Evolutionary conservation across 176 grass and related monocot species (phyloP), one percentile per base, ranked within the genome.

Genomic region (Thalia dealbata): DNA sequence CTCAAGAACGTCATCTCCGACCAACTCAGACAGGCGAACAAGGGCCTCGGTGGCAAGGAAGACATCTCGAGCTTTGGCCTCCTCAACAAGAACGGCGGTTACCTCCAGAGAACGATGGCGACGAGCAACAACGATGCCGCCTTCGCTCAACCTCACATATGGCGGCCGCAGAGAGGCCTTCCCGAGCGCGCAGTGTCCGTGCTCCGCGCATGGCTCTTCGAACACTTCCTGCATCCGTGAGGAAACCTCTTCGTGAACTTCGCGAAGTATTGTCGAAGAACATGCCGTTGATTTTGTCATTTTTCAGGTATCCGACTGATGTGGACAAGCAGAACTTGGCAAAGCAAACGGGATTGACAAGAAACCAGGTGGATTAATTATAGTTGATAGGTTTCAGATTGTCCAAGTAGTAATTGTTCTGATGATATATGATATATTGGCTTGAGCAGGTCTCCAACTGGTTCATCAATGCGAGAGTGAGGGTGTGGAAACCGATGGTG

Each of bases 381-480:
- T 14, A 42, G 14, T 16, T 28, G 8, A 2, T 18, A 1, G 32
- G 32, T 38, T 38, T 38, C 32, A 38, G 32, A 38, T 38, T 38
- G n/a, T n/a, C n/a, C n/a, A n/a, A 54, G 8, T 16, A 54, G 8
- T 21, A 16, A 15, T 18, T 54, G 10, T 14, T 64, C 2, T 3
- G 11, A 56, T 56, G 52, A 21, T 3, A 21, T n/a, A 1, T 18
- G 7, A 9, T 70, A 13, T n/a, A 64, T 52, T 41, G 61, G 63
- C n/a, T 22, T 18, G 28, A 15, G 24, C 27, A 99, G 95, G 95
- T 99, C 32, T 99, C 95, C 2, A 99, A 99, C 61, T 99, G 95
- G 95, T 99, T 99, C 68, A 99, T 99, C 14, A 99, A 99, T 76
- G 95, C 95, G 59, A 95, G 95, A 80, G 95, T 99, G 30, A 78